phyloP scores from a whole-genome alignment of 768 basidiomycete species.

The Amylocystis lapponica region DNA sequence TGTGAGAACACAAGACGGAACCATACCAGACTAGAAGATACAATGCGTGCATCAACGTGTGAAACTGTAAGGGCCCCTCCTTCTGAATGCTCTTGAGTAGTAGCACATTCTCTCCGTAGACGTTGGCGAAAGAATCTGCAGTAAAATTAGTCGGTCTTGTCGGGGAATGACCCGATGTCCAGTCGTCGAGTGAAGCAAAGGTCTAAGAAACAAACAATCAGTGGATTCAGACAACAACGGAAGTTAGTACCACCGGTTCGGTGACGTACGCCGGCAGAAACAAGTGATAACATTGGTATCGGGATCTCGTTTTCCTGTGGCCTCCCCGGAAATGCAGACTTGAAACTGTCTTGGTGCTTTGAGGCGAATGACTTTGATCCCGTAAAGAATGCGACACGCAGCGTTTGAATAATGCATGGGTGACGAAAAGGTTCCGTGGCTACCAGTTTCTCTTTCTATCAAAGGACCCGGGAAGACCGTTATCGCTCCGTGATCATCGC shows the following conservation, averaged over 20 bases:
- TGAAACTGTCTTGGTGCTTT: not conserved
- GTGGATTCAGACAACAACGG: too few relatives aligned
- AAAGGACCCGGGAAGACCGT: not conserved
- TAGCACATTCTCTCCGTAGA: conserved; percentile 4
- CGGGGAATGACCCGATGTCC: not conserved
- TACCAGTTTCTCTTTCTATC: not conserved
- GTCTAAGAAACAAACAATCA: not conserved
- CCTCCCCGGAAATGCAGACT: not conserved
- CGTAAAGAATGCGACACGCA: conserved; percentile 2
- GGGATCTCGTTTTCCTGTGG: conserved; percentile 6
- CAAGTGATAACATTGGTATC: conserved; percentile 3
- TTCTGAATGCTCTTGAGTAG: conserved; percentile 1
- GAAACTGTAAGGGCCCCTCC: conserved; percentile 1
- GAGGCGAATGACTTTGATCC: not conserved
- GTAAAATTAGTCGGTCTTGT: not conserved
- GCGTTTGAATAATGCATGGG: not conserved
- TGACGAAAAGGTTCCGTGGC: conserved; percentile 4
- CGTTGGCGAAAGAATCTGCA: conserved; percentile 4
- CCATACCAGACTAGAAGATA: too few relatives aligned
- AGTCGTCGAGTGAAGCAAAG: conserved; percentile 4
- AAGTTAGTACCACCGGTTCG: not conserved
- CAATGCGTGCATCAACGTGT: conserved; percentile 5
- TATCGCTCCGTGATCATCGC: not conserved
- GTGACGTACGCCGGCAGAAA: conserved; percentile 5
- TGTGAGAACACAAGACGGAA: too few relatives aligned